A percentile compares a stretch with the other conserved stretches of the same genome.
Evolutionary conservation across 148 eudicot species (phyloP).

Genomic region (Chenopodium album): DNA sequence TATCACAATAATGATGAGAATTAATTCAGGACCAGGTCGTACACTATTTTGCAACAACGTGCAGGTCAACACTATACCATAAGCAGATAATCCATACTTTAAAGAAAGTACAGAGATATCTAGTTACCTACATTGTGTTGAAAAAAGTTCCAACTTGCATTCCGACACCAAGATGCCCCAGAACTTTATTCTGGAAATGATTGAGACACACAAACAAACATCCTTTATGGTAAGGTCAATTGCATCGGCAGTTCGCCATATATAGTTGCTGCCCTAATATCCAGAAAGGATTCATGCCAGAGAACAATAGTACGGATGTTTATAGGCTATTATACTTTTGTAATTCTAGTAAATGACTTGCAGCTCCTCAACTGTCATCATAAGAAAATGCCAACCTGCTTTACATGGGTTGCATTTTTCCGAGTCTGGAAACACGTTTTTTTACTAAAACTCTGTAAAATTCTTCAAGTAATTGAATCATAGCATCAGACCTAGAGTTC

Average conservation of each 20-base stretch:
- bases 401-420: neutral
- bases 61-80: slow-evolving; percentile 32
- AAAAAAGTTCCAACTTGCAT: slow-evolving; percentile 19
- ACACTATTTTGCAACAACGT: slow-evolving; percentile 23
- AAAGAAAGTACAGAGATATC: slow-evolving; percentile 8
- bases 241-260: slow-evolving; percentile 11
- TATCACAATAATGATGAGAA: neutral
- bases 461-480: neutral
- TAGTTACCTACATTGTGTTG: neutral
- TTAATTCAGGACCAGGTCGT: slow-evolving; percentile 13
- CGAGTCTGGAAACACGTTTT: neutral
- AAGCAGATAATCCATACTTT: slow-evolving; percentile 7
- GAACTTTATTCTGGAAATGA: slow-evolving; percentile 16
- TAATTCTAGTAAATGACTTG: neutral
- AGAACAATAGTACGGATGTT: neutral
- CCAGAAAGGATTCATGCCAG: slow-evolving; percentile 9
- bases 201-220: slow-evolving; percentile 23
- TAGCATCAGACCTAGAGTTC: neutral
- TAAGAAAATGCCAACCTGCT: neutral
- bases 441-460: neutral
- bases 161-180: slow-evolving; percentile 7
- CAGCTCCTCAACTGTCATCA: neutral
- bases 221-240: slow-evolving; percentile 6
- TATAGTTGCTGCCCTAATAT: slow-evolving; percentile 5
- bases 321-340: neutral